Evolutionary conservation across 2,329 filamentous ascomycete genomes (phyloP), one percentile per base, ranked within the genome.

Genomic region (Hansfordia pulvinata): DNA sequence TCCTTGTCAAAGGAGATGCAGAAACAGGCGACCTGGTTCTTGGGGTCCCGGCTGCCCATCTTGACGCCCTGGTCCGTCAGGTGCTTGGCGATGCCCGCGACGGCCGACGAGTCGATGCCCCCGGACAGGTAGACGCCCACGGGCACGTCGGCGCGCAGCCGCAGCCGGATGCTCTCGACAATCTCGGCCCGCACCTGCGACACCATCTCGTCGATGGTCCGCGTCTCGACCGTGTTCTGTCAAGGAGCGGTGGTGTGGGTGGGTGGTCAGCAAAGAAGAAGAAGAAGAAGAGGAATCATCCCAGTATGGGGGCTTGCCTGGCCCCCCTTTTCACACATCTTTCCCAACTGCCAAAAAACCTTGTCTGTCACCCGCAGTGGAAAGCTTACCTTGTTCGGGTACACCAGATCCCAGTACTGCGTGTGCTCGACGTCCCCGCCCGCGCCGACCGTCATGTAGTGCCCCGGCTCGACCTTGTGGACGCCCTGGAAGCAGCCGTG

Each of bases 41-140:
- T 37, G 2, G 41, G 27, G 6, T 47, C 40, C 16, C 54, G 49
- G 21, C 51, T 62, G 10, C 66, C 62, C n/a, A 67, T 43, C 19
- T 50, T 45, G 13, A 53, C 45, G n/a, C 58, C 52, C 26, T 62
- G 44, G 25, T 63, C 49, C 20, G 59, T 52, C 2, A 72, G 50
- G 32, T 70, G 51, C 1, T 56, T 58, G 3, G 62, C 58, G 37
- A 74, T 69, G 3, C 69, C 68, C 6, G 67, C 67, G 13, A 73
- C 45, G 2, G 58, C 52, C 0, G 66, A 71, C 0, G 64, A 69
- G 39, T 73, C 68, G 25, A 74, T 58, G 1, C 69, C 69, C 4
- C 69, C 68, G 13, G 56, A 63, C 0, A 73, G 47, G 30, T 67
- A 72, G 27, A 74, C 49, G 3, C 64, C 69, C 3, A 73, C 51